phyloP scores from a whole-genome alignment of 2,329 filamentous ascomycete species.

The Ophiostoma piceae region DNA sequence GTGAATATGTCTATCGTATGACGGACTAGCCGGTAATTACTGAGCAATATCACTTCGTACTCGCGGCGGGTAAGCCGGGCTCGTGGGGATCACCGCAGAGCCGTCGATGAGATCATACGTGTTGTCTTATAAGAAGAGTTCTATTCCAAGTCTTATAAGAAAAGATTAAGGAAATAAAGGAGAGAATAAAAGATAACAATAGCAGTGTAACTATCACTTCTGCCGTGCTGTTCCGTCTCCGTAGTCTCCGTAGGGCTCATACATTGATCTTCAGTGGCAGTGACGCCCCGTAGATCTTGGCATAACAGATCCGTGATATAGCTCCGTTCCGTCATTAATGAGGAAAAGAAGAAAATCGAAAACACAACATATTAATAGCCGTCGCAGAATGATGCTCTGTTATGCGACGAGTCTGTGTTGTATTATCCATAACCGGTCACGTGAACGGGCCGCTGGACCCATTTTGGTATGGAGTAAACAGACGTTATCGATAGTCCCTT shows the following conservation, averaged over 20 bases:
- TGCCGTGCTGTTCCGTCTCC: background rate
- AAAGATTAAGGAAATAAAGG: too few relatives aligned
- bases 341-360: background rate
- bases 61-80: background rate
- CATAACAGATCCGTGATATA: background rate
- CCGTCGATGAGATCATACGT: background rate
- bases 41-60: background rate
- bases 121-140: too few relatives aligned
- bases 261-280: background rate
- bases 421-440: background rate
- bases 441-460: background rate
- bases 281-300: background rate
- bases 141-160: too few relatives aligned
- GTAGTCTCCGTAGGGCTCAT: background rate
- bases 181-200: too few relatives aligned
- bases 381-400: background rate
- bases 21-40: slow-evolving; percentile 3
- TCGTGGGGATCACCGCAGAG: background rate
- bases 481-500: background rate
- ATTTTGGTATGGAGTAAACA: background rate
- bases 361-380: background rate
- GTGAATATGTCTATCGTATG: background rate
- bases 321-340: background rate
- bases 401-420: background rate
- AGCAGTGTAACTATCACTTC: too few relatives aligned